Evolutionary conservation across 805 yeast species (phyloP).

Genomic region (Sugiyamaella americana): DNA sequence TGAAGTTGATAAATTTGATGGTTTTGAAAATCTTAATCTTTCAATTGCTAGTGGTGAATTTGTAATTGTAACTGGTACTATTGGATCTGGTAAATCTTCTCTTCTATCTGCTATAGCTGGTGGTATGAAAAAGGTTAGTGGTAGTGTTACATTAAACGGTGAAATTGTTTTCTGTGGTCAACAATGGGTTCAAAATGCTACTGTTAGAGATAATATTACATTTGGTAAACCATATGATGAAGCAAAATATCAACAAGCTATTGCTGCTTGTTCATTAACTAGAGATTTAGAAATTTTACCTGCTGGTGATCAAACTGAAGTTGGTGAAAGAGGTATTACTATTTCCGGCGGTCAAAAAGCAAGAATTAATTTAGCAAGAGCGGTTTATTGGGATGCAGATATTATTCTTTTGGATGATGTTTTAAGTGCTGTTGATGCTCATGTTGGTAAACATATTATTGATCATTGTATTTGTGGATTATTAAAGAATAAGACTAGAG

Average conservation of each 20-base stretch:
- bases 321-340: slow-evolving; percentile 86
- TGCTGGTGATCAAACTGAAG: slow-evolving; percentile 74
- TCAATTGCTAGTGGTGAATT: slow-evolving; percentile 57
- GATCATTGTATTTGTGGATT: slow-evolving; percentile 59
- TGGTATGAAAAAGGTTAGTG: slow-evolving; percentile 52
- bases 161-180: slow-evolving; percentile 49
- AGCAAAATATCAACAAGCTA: slow-evolving; percentile 45
- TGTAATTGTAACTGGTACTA: slow-evolving; percentile 68
- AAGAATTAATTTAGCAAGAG: slow-evolving; percentile 74
- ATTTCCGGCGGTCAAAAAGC: slow-evolving; percentile 91
- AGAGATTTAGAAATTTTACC: slow-evolving; percentile 61
- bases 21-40: slow-evolving; percentile 39
- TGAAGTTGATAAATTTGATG: slow-evolving; percentile 43
- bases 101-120: slow-evolving; percentile 67
- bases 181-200: slow-evolving; percentile 82
- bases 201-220: slow-evolving; percentile 64
- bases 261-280: slow-evolving; percentile 59
- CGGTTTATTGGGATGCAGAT: slow-evolving; percentile 63
- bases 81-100: slow-evolving; percentile 80
- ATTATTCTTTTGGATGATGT: slow-evolving; percentile 73
- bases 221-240: slow-evolving; percentile 57
- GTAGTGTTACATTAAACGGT: slow-evolving; percentile 50
- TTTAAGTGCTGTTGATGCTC: slow-evolving; percentile 81
- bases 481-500: slow-evolving; percentile 53
- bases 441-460: slow-evolving; percentile 74